Conservation (phyloP, 352 stramenopile species). For the Saprolegnia parasitica region DNA sequence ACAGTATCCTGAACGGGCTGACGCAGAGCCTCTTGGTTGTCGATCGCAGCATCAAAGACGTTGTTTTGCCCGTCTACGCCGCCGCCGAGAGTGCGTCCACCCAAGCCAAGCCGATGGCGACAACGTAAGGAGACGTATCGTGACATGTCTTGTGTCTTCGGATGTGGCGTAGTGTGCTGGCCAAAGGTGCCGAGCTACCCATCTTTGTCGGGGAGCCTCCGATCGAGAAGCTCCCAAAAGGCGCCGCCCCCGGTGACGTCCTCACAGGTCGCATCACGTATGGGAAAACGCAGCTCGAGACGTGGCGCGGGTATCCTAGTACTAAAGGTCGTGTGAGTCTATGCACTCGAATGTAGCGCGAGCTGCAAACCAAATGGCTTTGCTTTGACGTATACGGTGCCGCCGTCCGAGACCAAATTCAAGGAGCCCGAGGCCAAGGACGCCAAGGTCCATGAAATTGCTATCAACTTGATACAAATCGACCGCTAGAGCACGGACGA, state of each 20-base stretch:
- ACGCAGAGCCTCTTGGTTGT: slow-evolving; percentile 74
- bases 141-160: not conserved
- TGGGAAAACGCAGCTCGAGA: slow-evolving; percentile 53
- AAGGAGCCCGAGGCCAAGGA: slow-evolving; percentile 51
- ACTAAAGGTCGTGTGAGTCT: too few relatives aligned
- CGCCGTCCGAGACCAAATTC: slow-evolving; percentile 41
- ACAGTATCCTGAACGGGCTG: slow-evolving; percentile 71
- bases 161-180: not conserved
- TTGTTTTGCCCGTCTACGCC: slow-evolving; percentile 51
- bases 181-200: slow-evolving; percentile 46
- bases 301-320: not conserved
- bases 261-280: slow-evolving; percentile 66
- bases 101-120: slow-evolving; percentile 49
- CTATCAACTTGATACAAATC: not conserved
- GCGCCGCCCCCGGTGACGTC: slow-evolving; percentile 52
- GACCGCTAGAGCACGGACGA: slow-evolving; percentile 43
- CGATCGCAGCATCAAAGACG: slow-evolving; percentile 70
- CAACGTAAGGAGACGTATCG: slow-evolving; percentile 30
- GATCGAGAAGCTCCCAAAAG: slow-evolving; percentile 57
- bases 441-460: slow-evolving; percentile 35
- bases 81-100: slow-evolving; percentile 63
- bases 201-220: slow-evolving; percentile 70
- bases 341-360: slow-evolving; percentile 32
- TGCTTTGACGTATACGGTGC: slow-evolving; percentile 62
- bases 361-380: slow-evolving; percentile 59